These are phyloP conservation scores for Fraxinus greggii DNA, from an alignment of 305 asterid genomes.

Conservation along the genomic window DNA sequence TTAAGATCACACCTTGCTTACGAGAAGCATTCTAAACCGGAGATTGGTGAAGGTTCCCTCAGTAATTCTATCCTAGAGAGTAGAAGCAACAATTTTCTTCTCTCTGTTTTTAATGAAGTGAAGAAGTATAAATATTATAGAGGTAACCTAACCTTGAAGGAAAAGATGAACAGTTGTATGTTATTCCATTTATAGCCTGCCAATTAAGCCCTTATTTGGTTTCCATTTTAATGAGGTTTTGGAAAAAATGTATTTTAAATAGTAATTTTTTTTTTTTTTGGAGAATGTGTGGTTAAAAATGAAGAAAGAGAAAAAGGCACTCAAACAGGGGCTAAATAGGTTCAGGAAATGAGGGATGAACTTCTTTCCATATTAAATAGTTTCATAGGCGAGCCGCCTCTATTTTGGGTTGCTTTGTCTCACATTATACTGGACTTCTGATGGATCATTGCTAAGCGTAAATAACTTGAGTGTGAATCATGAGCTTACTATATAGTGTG, in stretches of 20 bases:
- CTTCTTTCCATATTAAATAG: neutral
- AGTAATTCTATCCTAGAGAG: neutral
- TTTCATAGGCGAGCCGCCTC: neutral
- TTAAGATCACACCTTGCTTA: neutral
- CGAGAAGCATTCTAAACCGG: neutral
- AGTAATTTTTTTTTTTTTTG: too few relatives aligned
- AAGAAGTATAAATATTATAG: neutral
- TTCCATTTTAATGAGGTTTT: too few relatives aligned
- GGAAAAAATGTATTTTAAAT: too few relatives aligned
- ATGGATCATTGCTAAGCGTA: neutral
- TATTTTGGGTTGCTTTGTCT: neutral
- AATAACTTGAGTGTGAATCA: neutral
- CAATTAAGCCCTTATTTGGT: too few relatives aligned
- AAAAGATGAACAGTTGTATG: neutral
- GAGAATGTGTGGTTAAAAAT: too few relatives aligned
- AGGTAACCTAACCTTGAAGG: neutral
- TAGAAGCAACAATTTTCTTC: neutral
- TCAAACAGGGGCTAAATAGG: neutral
- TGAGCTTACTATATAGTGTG: neutral
- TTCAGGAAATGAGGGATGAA: neutral
- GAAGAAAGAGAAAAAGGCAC: too few relatives aligned
- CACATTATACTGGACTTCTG: neutral
- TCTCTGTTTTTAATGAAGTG: neutral
- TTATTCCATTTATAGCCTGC: neutral
- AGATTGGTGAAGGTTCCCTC: neutral